Evolutionary conservation across 257 asterid species (phyloP).

Genomic region (Knoxia roxburghii): DNA sequence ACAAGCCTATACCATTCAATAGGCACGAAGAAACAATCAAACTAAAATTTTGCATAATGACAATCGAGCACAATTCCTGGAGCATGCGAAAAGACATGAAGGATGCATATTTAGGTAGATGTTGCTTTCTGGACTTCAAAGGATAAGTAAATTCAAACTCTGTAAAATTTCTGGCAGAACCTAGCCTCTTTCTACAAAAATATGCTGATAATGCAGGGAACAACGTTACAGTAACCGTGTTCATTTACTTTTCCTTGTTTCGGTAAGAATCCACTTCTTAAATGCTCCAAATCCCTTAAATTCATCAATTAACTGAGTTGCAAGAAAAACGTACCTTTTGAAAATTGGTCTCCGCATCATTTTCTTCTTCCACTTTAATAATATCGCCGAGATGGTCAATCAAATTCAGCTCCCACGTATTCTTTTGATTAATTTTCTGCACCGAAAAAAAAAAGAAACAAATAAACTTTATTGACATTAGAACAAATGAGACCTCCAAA

Average conservation of each 20-base stretch:
- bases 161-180: background rate
- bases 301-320: background rate
- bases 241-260: background rate
- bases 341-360: conserved; percentile 76
- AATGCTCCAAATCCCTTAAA: background rate
- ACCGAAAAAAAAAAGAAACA: conserved; percentile 9
- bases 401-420: conserved; percentile 91
- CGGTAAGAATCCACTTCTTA: background rate
- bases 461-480: background rate
- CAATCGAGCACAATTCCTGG: background rate
- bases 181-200: background rate
- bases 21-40: background rate
- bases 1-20: background rate
- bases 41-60: background rate
- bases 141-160: too few relatives aligned
- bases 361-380: conserved; percentile 70
- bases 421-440: conserved; percentile 93
- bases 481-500: background rate
- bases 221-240: too few relatives aligned
- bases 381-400: conserved; percentile 83
- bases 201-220: background rate
- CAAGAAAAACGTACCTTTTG: conserved; percentile 49
- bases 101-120: background rate
- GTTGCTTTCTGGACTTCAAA: too few relatives aligned
- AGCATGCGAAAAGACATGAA: background rate